phyloP scores from a whole-genome alignment of 192 early-diverging fungal species.

The Funneliformis geosporum region DNA sequence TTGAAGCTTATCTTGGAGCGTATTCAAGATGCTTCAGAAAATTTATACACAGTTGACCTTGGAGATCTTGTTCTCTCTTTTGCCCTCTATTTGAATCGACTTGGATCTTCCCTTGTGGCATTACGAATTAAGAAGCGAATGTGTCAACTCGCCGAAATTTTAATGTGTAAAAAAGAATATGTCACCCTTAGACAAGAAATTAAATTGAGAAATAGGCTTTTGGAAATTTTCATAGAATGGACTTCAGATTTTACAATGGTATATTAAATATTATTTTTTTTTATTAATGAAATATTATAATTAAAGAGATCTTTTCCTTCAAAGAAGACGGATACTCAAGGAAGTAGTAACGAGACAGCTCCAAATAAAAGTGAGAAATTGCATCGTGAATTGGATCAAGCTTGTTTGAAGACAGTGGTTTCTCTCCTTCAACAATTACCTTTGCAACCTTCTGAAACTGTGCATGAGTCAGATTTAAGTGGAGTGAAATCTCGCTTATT shows the following conservation, averaged over 20 bases:
- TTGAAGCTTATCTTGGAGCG: conserved; percentile 75
- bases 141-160: conserved; percentile 72
- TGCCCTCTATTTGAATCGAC: conserved; percentile 69
- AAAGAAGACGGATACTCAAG: conserved; percentile 42
- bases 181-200: conserved; percentile 74
- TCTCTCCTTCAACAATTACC: conserved; percentile 69
- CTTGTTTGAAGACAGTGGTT: conserved; percentile 76
- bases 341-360: conserved; percentile 36
- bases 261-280: conserved; percentile 25
- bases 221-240: conserved; percentile 77
- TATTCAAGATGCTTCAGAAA: conserved; percentile 58
- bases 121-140: conserved; percentile 74
- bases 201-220: conserved; percentile 67
- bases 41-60: conserved; percentile 68
- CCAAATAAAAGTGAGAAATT: conserved; percentile 59
- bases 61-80: conserved; percentile 65
- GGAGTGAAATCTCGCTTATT: conserved; percentile 68
- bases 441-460: conserved; percentile 64
- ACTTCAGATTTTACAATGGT: conserved; percentile 70
- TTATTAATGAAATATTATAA: not conserved
- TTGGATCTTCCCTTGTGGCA: conserved; percentile 55
- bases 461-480: conserved; percentile 58
- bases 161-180: conserved; percentile 75
- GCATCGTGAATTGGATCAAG: conserved; percentile 74
- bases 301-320: not conserved